Base-by-base conservation (phyloP, 2,329 filamentous ascomycete species). In the Fusarium nygamai region DNA sequence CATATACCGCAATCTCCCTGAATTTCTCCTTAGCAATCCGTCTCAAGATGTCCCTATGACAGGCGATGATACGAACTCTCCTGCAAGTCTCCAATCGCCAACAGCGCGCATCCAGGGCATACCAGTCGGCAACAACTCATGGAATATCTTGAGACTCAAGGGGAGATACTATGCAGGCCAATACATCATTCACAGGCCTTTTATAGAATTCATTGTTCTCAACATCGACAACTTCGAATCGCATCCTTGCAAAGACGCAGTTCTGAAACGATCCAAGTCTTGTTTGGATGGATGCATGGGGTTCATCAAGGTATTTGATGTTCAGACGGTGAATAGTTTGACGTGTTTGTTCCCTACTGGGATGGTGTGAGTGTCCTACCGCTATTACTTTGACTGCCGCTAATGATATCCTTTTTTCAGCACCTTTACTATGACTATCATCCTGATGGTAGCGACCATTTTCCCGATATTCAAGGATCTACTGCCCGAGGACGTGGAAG, bases 171-270 rank as follows among this genome's bases (percentile, higher is more conserved):
- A 74, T 13, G 79, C 80, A 0, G 80, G 78, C 0, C 78, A 80
- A 22, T 80, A 81, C 41, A 80, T 81, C 10, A 80, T 81, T 2
- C 77, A 81, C 31, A 65, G 79, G 3, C 80, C 80, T 1, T 79
- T 81, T 14, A 70, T 81, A 13, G 78, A 81, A 13, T 79, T 78
- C 12, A 73, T 76, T 0, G 33, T 81, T 12, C 68, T 81, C 8
- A 80, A 81, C 14, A 62, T 77, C 17, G 67, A 69, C 0, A 67
- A 75, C 5, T 71, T 81, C 4, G 65, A 78, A 2, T 64, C 68
- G 0, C 79, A 81, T 38, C 79, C 79, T 5, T 74, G 63, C 43
- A 71, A 56, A 8, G 72, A 69, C 0, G 71, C 67, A 2, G 74
- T 81, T 14, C 38, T 81, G 0, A 71, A 78, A 14, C 72, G 65